Evolutionary conservation across 2,329 filamentous ascomycete genomes (phyloP), one percentile per base, ranked within the genome.

Genomic region (Aspergillus proliferans): DNA sequence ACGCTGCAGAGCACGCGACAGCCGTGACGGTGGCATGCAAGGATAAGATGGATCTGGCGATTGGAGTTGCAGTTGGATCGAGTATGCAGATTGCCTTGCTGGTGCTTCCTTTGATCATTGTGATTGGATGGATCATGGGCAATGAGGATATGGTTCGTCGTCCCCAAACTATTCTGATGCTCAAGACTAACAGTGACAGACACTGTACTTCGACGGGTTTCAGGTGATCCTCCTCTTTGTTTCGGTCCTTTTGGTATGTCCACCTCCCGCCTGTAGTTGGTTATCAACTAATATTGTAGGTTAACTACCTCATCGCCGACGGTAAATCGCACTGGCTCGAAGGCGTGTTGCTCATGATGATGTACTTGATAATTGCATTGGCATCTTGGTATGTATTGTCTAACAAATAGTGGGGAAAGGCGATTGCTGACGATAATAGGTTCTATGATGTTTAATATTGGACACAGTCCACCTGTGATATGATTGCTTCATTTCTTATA

Each of bases 181-280:
- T 12, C 10, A 30, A 7, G 12, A 52, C 55, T 62, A 51, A 58
- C 33, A 45, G 21, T 44, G 24, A 24, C 45, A 70, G 68, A 88
- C 84, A 18, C 78, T 95, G 4, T 85, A 85, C 66, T 93, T 95
- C 65, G 88, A 94, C 63, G 84, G 84, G 1, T 96, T 96, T 75
- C 88, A 95, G 71, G 84, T 95, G 12, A 86, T 77, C 2, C 70
- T 80, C 1, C 66, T 84, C 1, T 84, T 85, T 51, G 76, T 84
- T 21, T 68, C 72, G n/a, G 70, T 76, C 18, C 59, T 76, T 24
- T 56, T 76, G 51, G 73, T 69, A 60, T 45, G 64, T 55, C 19
- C 18, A 18, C 6, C 6, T 2, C 8, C 30, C 22, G 7, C 14
- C 38, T 15, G 40, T 3, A n/a, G 4, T 12, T 6, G 38, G 10